phyloP scores from a whole-genome alignment of 2,329 filamentous ascomycete species.

The Beauveria australis region DNA sequence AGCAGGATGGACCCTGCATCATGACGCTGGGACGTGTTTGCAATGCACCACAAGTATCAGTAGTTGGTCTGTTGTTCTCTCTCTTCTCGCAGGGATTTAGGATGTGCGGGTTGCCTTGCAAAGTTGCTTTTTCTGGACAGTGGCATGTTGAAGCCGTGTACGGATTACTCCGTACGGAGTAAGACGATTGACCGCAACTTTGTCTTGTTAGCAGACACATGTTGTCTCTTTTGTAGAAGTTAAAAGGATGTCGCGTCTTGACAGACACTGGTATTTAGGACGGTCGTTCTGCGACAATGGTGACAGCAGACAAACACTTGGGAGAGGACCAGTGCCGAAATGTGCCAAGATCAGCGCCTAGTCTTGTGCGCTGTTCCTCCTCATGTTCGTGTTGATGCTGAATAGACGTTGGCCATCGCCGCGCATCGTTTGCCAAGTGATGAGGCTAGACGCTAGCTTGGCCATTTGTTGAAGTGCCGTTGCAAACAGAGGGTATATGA shows the following conservation, averaged over 20 bases:
- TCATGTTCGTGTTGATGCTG: not conserved
- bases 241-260: not conserved
- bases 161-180: not conserved
- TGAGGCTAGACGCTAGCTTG: not conserved
- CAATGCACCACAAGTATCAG: not conserved
- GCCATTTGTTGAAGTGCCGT: not conserved
- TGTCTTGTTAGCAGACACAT: not conserved
- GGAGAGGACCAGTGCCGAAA: not conserved
- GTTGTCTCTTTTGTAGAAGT: not conserved
- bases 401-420: not conserved
- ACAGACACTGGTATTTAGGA: not conserved
- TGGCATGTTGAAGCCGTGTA: not conserved
- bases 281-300: not conserved
- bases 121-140: not conserved
- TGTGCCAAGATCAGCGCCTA: not conserved
- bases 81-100: not conserved
- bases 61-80: conserved; percentile 4
- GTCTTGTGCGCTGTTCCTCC: not conserved
- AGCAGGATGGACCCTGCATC: conserved; percentile 6
- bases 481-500: not conserved
- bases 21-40: not conserved
- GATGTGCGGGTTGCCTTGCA: not conserved
- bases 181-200: conserved; percentile 2
- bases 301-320: not conserved
- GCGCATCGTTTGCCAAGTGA: not conserved